Evolutionary conservation across 345 rosid genomes (phyloP), one percentile per base, ranked within the genome.

Genomic region (Brassica cretica): DNA sequence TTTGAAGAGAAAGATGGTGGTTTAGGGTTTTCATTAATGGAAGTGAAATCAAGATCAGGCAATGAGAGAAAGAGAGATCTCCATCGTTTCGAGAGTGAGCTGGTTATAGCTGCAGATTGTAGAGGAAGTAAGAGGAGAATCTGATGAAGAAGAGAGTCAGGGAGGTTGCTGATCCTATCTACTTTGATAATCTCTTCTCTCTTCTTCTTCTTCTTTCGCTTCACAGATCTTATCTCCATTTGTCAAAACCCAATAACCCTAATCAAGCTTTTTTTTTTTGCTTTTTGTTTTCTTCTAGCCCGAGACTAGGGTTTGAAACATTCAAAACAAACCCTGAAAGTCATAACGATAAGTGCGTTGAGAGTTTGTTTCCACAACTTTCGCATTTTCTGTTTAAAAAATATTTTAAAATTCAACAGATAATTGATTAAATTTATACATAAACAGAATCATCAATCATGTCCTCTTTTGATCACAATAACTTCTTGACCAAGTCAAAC

Each of bases 11-110:
- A 70, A 39, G 80, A 75, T 29, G 16, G 8, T 0, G 67, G 41
- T 51, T 62, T 39, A 46, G 27, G 51, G 33, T 21, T 64, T 33
- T 80, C 75, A 66, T 82, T 63, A 9, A 87, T 71, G 51, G 89
- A 70, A 58, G 89, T 90, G 86, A 94, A 94, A 78, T 91, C 98
- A 2, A 94, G 97, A 73, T 94, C 98, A 2, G 98, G 97, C 41
- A 90, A 86, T 11, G 98, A 83, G 69, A 76, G 86, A 94, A 97
- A 89, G 4, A 92, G 84, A 35, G 85, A 84, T 76, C 91, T 77
- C 91, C 92, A 94, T 55, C 90, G 65, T 84, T 83, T 90, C 0
- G 96, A 92, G 21, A 94, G 74, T 10, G 76, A 66, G 78, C 91
- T 84, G 21, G 89, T 88, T 79, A 69, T 84, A 0, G 94, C 98